Percentiles rank a stretch among this genome's conserved stretches.
These are phyloP conservation scores for Mucor plumbeus DNA, from an alignment of 371 early-diverging fungal genomes.

Conservation along the genomic window DNA sequence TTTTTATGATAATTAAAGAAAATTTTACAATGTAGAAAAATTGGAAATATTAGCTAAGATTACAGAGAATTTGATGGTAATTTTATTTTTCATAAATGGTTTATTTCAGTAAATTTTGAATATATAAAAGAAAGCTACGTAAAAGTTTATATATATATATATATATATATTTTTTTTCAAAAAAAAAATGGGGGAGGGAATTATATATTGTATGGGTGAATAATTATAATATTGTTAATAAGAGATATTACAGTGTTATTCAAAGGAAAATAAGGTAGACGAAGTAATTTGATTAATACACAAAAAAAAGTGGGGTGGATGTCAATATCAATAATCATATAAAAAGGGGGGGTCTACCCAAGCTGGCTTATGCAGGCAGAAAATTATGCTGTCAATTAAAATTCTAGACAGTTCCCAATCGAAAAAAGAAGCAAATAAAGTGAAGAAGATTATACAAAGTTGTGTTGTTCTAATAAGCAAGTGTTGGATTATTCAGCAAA, in stretches of 20 bases:
- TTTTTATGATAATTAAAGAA: too few relatives aligned
- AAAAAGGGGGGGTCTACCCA: neutral
- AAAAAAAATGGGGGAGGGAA: neutral
- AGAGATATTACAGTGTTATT: constrained; percentile 15
- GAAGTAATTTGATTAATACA: constrained; percentile 1
- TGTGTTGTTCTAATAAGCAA: neutral
- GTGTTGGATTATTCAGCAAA: constrained; percentile 6
- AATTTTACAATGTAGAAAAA: too few relatives aligned
- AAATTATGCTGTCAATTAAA: neutral
- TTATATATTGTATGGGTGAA: neutral
- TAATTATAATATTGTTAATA: constrained; percentile 3
- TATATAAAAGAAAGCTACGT: neutral
- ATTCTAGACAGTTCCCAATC: neutral
- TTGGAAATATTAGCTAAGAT: too few relatives aligned
- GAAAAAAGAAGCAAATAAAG: neutral
- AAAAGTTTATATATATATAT: too few relatives aligned
- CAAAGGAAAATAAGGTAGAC: constrained; percentile 12
- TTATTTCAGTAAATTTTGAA: neutral
- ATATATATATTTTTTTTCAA: neutral
- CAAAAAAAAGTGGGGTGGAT: constrained; percentile 8
- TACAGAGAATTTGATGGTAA: too few relatives aligned
- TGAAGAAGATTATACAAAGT: neutral
- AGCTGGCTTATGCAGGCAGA: neutral
- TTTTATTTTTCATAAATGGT: neutral
- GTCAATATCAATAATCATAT: constrained; percentile 9